Conservation (phyloP, 352 stramenopile genomes). For the Plasmopara halstedii region DNA sequence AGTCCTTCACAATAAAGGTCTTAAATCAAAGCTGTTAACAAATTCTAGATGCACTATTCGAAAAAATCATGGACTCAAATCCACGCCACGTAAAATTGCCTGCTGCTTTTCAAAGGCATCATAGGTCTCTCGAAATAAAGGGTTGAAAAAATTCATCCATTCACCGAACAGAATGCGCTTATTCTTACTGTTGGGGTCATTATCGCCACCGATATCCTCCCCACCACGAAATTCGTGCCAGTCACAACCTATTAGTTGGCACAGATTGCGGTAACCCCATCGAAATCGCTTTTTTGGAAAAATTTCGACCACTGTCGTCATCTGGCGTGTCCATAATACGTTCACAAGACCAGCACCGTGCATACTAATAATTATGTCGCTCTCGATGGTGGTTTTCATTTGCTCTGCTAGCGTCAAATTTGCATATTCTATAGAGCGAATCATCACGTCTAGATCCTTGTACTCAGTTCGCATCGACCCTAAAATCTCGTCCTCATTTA, state of each 20-base stretch:
- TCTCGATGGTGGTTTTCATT: conserved; percentile 54
- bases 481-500: conserved; percentile 7
- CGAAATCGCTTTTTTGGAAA: conserved; percentile 44
- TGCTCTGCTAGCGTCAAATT: conserved; percentile 24
- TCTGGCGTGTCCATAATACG: conserved; percentile 47
- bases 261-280: conserved; percentile 76
- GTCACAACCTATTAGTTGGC: conserved; percentile 57
- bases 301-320: conserved; percentile 64
- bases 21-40: no score
- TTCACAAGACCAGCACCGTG: conserved; percentile 79
- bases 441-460: not conserved
- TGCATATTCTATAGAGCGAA: not conserved
- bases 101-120: no score
- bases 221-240: conserved; percentile 56
- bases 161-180: conserved; percentile 56
- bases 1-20: no score
- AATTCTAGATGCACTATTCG: no score
- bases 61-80: no score
- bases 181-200: conserved; percentile 31
- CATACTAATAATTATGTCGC: conserved; percentile 78
- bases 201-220: conserved; percentile 22
- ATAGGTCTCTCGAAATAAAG: no score
- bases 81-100: no score
- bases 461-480: not conserved
- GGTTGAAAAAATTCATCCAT: conserved; percentile 55